Percentiles rank a stretch among this genome's conserved stretches.
phyloP scores from a whole-genome alignment of 352 stramenopile genomes.

The Phytophthora boehmeriae region DNA sequence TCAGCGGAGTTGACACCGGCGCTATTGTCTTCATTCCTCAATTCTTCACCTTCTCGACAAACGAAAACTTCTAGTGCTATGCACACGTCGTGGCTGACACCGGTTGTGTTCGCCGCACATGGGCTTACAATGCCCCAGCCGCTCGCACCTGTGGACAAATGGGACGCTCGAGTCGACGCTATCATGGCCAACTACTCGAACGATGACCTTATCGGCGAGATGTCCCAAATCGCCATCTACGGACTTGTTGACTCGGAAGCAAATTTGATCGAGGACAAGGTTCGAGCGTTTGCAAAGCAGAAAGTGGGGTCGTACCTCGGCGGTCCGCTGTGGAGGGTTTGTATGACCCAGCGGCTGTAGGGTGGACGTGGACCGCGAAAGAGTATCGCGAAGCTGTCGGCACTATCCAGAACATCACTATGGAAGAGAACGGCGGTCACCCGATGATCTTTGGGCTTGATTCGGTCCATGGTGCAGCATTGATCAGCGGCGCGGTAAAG shows the following conservation, averaged over 20 bases:
- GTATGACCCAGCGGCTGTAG: constrained; percentile 78
- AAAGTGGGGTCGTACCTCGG: constrained; percentile 87
- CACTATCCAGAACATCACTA: constrained; percentile 69
- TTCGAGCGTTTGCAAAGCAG: constrained; percentile 46
- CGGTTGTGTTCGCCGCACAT: constrained; percentile 5
- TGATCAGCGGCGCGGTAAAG: constrained; percentile 38
- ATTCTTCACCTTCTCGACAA: background rate
- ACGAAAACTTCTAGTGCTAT: background rate
- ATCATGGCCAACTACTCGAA: constrained; percentile 13
- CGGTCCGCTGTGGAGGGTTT: constrained; percentile 47
- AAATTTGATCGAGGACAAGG: constrained; percentile 17
- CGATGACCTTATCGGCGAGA: constrained; percentile 68
- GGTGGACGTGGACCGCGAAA: constrained; percentile 70
- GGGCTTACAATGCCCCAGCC: constrained; percentile 5
- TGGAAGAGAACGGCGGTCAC: constrained; percentile 23
- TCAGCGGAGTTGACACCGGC: background rate
- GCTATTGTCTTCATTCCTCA: too few species aligned
- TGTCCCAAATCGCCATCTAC: constrained; percentile 84
- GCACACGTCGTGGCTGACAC: constrained; percentile 12
- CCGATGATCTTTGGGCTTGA: constrained; percentile 85
- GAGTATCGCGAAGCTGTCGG: constrained; percentile 63
- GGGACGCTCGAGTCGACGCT: constrained; percentile 12
- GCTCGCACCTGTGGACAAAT: constrained; percentile 3
- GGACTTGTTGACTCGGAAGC: constrained; percentile 42
- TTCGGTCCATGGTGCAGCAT: constrained; percentile 84